Evolutionary conservation across 768 basidiomycete species (phyloP), one percentile per base, ranked within the genome.

Genomic region (Naganishia onofrii): DNA sequence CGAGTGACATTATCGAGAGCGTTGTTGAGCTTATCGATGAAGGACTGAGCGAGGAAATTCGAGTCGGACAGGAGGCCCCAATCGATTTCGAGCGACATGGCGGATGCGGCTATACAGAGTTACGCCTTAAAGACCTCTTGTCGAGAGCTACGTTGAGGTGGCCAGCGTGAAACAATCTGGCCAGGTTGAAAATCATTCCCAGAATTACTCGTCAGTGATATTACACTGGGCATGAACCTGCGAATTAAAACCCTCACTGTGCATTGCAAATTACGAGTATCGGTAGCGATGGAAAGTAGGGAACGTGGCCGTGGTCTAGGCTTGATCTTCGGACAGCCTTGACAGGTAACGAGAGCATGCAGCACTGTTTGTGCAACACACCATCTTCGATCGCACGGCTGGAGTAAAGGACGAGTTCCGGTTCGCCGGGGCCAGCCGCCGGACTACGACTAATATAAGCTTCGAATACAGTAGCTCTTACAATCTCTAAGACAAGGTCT

Each of bases 71-170:
- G 87, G 74, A 88, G 87, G 74, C 83, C 82, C 94, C 95, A 99
- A 83, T 95, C 91, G 67, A 99, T 83, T 83, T 98, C 95, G 82
- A 99, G 87, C 21, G 93, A 95, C 94, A 96, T 96, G 58, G 57
- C 23, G n/a, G n/a, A 23, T 6, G 55, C 26, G 23, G 32, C 57
- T 51, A 51, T 12, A 26, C 23, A 17, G 48, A 51, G 48, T n/a
- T 26, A n/a, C 3, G 2, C n/a, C 3, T n/a, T 51, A n/a, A 13
- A 51, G 23, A 51, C n/a, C 48, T 51, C 6, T 51, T 7, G 48
- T 21, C 7, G 3, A 51, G 48, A 51, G 23, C n/a, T 51, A 51
- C 48, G 48, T 26, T 23, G n/a, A 51, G n/a, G 3, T 51, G 48
- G 48, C 48, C 3, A 51, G 48, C 48, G 48, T 51, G 48, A 21